phyloP scores from a whole-genome alignment of 768 basidiomycete genomes.

The Psilocybe cubensis region DNA sequence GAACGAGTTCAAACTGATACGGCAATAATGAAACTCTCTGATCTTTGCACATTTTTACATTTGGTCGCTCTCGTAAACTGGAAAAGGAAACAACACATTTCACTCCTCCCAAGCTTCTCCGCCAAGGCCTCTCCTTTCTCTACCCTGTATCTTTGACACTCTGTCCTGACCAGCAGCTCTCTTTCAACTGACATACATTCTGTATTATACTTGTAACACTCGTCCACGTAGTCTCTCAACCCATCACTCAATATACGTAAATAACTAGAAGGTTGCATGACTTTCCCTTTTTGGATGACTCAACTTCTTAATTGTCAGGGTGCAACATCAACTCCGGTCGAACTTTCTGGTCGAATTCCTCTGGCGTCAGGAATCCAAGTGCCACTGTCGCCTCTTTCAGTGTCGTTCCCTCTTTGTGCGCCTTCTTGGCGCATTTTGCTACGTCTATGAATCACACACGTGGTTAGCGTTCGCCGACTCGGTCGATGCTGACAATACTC shows the following conservation, averaged over 20 bases:
- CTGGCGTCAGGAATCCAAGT: conserved; percentile 82
- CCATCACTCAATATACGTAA: conserved; percentile 26
- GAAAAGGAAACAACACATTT: conserved; percentile 28
- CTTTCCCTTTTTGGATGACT: conserved; percentile 8
- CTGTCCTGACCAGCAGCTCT: background rate
- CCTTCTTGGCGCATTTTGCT: conserved; percentile 98
- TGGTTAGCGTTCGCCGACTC: conserved; percentile 12
- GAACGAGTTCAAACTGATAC: conserved; percentile 26
- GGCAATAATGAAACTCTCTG: conserved; percentile 31
- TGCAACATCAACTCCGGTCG: conserved; percentile 90
- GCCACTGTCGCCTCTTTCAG: conserved; percentile 93
- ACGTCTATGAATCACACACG: conserved; percentile 66
- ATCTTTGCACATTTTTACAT: conserved; percentile 30
- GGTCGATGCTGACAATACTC: conserved; percentile 33
- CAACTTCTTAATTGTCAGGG: conserved; percentile 47
- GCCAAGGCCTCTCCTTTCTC: conserved; percentile 10
- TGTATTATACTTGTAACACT: background rate
- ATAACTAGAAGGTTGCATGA: conserved; percentile 21
- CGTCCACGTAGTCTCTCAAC: conserved; percentile 13
- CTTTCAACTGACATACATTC: conserved; percentile 1
- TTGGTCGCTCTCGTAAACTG: conserved; percentile 28
- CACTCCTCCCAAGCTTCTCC: conserved; percentile 15
- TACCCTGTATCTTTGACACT: background rate
- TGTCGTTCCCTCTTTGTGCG: conserved; percentile 98
- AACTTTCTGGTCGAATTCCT: conserved; percentile 95